A percentile compares a stretch with the other conserved stretches of the same genome.
Conservation (phyloP, 495 filamentous ascomycete genomes). For the Xylaria sp. region DNA sequence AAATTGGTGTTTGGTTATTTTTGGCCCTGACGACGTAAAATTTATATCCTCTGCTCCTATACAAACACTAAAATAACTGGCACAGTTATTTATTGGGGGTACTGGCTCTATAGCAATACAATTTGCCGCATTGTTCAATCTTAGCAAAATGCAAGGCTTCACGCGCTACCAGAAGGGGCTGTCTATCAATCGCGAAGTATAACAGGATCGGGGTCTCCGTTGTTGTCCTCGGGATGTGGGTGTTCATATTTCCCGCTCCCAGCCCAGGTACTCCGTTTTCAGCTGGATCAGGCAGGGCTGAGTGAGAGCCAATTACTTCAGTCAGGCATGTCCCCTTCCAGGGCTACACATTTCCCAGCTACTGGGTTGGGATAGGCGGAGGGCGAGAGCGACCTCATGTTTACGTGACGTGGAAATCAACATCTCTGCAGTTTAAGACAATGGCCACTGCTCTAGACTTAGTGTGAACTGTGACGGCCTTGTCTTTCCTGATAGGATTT, state of each 20-base stretch:
- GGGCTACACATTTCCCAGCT: neutral
- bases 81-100: neutral
- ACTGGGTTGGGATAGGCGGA: neutral
- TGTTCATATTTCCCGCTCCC: neutral
- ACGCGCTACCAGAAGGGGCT: neutral
- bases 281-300: conserved; percentile 18
- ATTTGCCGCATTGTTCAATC: neutral
- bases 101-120: neutral
- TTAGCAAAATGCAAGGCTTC: neutral
- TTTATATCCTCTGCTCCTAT: neutral
- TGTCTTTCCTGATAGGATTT: conserved; percentile 9
- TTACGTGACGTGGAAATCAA: neutral
- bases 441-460: neutral
- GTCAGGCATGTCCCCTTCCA: conserved; percentile 3
- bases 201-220: neutral
- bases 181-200: neutral
- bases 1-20: neutral
- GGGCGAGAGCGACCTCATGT: neutral
- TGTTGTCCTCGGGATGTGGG: neutral
- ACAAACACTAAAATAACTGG: neutral
- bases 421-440: neutral
- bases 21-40: neutral
- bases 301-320: conserved; percentile 17
- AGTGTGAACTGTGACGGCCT: neutral
- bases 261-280: neutral